phyloP scores from a whole-genome alignment of 192 early-diverging fungal species.

The Mortierella alpina region DNA sequence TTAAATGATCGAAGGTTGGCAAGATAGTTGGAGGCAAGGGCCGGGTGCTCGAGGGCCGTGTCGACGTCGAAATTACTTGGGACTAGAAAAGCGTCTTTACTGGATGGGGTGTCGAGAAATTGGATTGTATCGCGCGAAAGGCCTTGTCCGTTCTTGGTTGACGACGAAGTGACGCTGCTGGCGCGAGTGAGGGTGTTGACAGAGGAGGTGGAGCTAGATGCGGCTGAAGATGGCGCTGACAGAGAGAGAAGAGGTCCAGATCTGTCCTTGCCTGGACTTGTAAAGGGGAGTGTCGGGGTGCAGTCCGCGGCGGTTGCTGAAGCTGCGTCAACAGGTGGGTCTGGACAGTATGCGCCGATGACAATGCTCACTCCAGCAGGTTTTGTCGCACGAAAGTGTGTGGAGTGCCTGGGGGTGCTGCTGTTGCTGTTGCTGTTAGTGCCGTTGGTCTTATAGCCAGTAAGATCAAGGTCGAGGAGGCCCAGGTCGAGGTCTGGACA shows the following conservation, averaged over 20 bases:
- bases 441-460: not conserved
- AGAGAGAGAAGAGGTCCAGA: constrained; percentile 32
- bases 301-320: not conserved
- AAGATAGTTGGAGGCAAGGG: constrained; percentile 14
- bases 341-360: constrained; percentile 18
- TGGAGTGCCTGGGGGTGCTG: constrained; percentile 29
- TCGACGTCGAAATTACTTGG: constrained; percentile 25
- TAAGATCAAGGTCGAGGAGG: constrained; percentile 27
- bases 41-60: constrained; percentile 13
- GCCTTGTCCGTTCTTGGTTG: constrained; percentile 18
- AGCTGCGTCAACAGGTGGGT: not conserved
- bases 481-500: not conserved
- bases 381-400: not conserved
- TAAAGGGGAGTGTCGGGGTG: constrained; percentile 5
- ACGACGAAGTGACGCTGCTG: constrained; percentile 33
- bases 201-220: constrained; percentile 44
- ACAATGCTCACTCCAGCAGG: constrained; percentile 20
- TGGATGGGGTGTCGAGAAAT: constrained; percentile 10
- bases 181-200: constrained; percentile 44
- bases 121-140: constrained; percentile 12
- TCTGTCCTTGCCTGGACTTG: constrained; percentile 16
- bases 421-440: constrained; percentile 22
- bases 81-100: constrained; percentile 1
- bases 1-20: constrained; percentile 25
- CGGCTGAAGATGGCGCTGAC: constrained; percentile 36